Evolutionary conservation across 2,329 filamentous ascomycete genomes (phyloP), one percentile per base, ranked within the genome.

Genomic region (Waltergamsia citrina): DNA sequence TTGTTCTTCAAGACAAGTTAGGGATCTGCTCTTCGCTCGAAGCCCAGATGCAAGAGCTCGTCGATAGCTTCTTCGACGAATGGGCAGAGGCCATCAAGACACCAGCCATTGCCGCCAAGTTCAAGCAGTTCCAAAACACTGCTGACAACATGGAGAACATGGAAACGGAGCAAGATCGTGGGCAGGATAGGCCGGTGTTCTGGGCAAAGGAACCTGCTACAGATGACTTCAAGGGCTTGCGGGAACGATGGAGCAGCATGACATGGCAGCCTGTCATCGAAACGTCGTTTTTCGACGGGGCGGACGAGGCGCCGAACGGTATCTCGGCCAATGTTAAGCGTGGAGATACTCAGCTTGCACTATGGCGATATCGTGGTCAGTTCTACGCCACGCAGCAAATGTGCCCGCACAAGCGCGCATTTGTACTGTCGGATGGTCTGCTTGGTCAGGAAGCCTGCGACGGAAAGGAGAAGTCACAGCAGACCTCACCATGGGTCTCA

Each of bases 361-460:
- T 94, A 34, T 94, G 88, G 74, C 83, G 86, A 47, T 72, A 94
- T 41, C 74, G 75, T 35, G 86, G 85, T 15, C 73, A 72, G 35
- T 93, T 80, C 66, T 90, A 90, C 56, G 83, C 84, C 38, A 83
- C 82, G 11, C 87, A 94, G 61, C 85, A 94, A 53, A 94, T 94
- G 87, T 94, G 87, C 54, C 87, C 87, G 8, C 86, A 94, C 62
- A 92, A 90, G 60, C 80, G 86, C 9, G 80, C 86, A 1, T 94
- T 94, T 49, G 81, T 88, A n/a, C 74, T 94, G 18, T 82, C 81
- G 0, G 88, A 94, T 52, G 85, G 86, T 2, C 63, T 94, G 7
- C 71, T 94, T 30, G 87, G 88, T 26, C 80, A 85, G 43, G 71
- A 76, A 18, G 44, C 53, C 30, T 23, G 37, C 35, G 35, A 41